Conservation (phyloP, 2,329 filamentous ascomycete genomes). For the Pseudodiploospora longispora region DNA sequence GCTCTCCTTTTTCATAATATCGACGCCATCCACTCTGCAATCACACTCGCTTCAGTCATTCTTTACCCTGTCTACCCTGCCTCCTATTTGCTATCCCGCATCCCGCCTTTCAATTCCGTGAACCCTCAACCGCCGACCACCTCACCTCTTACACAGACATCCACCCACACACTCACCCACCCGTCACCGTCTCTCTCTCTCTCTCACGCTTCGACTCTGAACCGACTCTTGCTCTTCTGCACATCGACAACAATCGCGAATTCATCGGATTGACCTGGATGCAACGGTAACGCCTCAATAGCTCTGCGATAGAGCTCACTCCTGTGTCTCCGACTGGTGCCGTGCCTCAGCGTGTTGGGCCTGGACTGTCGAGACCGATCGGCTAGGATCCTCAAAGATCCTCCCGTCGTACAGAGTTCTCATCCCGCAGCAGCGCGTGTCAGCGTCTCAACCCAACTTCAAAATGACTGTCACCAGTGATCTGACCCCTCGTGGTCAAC, state of each 20-base stretch:
- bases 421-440: conserved; percentile 1
- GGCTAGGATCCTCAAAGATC: conserved; percentile 1
- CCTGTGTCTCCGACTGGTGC: conserved; percentile 17
- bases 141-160: not conserved
- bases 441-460: conserved; percentile 10
- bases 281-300: conserved; percentile 21
- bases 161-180: no score
- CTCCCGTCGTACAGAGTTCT: not conserved
- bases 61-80: conserved; percentile 17
- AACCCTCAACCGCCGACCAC: not conserved
- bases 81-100: not conserved
- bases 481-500: conserved; percentile 58
- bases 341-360: conserved; percentile 12
- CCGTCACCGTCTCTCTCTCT: no score
- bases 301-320: conserved; percentile 30
- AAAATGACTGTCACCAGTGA: conserved; percentile 75
- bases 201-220: no score
- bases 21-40: conserved; percentile 28
- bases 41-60: conserved; percentile 34
- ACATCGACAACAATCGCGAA: conserved; percentile 2
- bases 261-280: conserved; percentile 22
- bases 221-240: not conserved
- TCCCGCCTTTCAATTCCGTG: not conserved
- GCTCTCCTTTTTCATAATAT: conserved; percentile 31
- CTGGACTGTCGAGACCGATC: conserved; percentile 1